Conservation (phyloP, 2,329 filamentous ascomycete species). For the Neonectria punicea region DNA sequence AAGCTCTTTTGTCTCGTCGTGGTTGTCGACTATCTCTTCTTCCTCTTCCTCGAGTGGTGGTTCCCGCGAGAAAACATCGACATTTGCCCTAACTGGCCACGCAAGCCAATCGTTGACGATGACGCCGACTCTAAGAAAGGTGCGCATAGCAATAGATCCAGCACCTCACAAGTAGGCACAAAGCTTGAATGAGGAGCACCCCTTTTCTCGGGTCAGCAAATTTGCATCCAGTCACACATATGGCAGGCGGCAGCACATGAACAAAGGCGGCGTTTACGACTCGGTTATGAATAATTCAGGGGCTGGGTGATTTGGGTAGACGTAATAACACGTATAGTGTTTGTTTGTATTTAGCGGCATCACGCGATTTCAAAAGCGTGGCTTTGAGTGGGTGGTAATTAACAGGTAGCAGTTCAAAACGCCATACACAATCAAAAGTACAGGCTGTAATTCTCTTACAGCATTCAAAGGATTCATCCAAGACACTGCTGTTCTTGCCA, state of each 20-base stretch:
- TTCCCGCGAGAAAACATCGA: constrained; percentile 89
- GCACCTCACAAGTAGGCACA: constrained; percentile 44
- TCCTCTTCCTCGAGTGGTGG: constrained; percentile 86
- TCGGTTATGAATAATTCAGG: background rate
- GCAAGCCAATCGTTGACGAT: constrained; percentile 65
- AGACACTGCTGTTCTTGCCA: constrained; percentile 15
- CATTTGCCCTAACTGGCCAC: constrained; percentile 90
- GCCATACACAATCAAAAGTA: constrained; percentile 40
- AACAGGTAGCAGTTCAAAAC: constrained; percentile 41
- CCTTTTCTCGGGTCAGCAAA: background rate
- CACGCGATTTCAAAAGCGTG: constrained; percentile 6
- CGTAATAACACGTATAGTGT: background rate
- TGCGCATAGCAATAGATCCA: constrained; percentile 46
- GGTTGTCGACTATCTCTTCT: constrained; percentile 92
- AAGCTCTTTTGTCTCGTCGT: constrained; percentile 97
- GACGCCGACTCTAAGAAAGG: constrained; percentile 42
- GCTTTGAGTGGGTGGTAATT: constrained; percentile 34
- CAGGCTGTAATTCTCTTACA: constrained; percentile 32
- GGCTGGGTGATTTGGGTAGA: background rate
- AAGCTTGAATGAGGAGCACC: constrained; percentile 37
- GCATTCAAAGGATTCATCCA: constrained; percentile 29
- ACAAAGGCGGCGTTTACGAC: constrained; percentile 19
- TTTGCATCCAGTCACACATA: background rate
- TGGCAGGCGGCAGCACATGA: background rate
- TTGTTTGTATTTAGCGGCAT: constrained; percentile 16